A percentile compares a stretch with the other conserved stretches of the same genome.
Conservation (phyloP, 306 rosid genomes). For the Macrotyloma uniflorum region DNA sequence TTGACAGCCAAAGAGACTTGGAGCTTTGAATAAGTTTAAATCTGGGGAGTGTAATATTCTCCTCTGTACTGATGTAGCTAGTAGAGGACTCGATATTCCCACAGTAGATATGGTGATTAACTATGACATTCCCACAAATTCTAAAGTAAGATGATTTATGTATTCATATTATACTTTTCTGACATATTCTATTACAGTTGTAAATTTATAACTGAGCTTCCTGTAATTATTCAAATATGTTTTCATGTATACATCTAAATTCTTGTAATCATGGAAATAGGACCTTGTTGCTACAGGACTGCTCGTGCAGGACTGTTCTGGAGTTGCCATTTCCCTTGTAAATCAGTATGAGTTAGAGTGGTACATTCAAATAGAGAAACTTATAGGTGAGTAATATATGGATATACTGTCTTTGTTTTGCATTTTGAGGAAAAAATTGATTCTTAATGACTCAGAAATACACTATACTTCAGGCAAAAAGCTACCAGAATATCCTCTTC, state of each 20-base stretch:
- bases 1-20: constrained; percentile 81
- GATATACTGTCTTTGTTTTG: constrained; percentile 7
- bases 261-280: no score
- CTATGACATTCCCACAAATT: constrained; percentile 85
- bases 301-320: constrained; percentile 95
- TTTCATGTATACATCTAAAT: no score
- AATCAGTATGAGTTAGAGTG: constrained; percentile 88
- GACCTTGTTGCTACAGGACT: no score
- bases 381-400: constrained; percentile 54
- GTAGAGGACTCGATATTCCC: constrained; percentile 92
- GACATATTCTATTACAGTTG: no score
- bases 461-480: constrained; percentile 59
- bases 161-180: no score
- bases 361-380: constrained; percentile 86
- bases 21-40: constrained; percentile 90
- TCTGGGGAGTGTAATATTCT: constrained; percentile 82
- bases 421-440: background rate
- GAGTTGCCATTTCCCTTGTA: constrained; percentile 83
- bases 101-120: constrained; percentile 84
- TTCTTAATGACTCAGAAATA: constrained; percentile 6
- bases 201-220: no score
- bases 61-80: constrained; percentile 90
- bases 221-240: no score
- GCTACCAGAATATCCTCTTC: constrained; percentile 65
- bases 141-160: constrained; percentile 60